Evolutionary conservation across 1,284 basidiomycete genomes (phyloP).

Genomic region (Stygiomarasmius scandens): DNA sequence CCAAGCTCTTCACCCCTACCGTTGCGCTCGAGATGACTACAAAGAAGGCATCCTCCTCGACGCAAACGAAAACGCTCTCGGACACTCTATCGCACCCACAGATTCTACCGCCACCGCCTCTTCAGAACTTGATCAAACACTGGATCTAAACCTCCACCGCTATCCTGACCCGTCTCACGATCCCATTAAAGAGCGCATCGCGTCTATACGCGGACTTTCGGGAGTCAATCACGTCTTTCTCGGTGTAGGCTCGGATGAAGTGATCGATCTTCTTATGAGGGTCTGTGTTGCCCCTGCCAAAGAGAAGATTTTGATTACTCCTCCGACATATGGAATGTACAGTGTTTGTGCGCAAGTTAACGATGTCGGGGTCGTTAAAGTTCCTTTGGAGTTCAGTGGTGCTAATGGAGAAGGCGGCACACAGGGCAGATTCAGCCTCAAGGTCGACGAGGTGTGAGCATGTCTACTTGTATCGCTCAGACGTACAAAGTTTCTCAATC

Average conservation of each 20-base stretch:
- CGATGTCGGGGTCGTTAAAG: constrained; percentile 84
- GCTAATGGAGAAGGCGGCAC: constrained; percentile 67
- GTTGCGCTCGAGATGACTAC: constrained; percentile 97
- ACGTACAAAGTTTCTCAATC: neutral
- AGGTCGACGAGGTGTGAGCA: constrained; percentile 69
- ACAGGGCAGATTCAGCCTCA: constrained; percentile 76
- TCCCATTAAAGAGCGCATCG: constrained; percentile 79
- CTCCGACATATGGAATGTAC: constrained; percentile 99
- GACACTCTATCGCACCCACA: constrained; percentile 71
- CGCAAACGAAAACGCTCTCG: constrained; percentile 96
- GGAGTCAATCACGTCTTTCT: constrained; percentile 82
- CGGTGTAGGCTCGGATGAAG: constrained; percentile 96
- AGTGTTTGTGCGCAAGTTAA: constrained; percentile 94
- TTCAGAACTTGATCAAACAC: constrained; percentile 32
- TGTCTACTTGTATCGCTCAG: constrained; percentile 9
- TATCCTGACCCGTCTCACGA: constrained; percentile 88
- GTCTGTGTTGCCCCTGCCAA: constrained; percentile 82
- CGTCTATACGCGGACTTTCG: constrained; percentile 69
- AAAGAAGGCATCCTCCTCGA: constrained; percentile 93
- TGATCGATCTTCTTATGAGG: constrained; percentile 93
- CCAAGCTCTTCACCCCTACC: constrained; percentile 88
- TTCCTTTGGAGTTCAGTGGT: constrained; percentile 71
- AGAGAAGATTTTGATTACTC: constrained; percentile 85
- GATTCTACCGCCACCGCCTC: constrained; percentile 29
- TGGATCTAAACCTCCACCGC: constrained; percentile 70